Conservation (phyloP, 352 stramenopile genomes). For the Discostella stelligera region DNA sequence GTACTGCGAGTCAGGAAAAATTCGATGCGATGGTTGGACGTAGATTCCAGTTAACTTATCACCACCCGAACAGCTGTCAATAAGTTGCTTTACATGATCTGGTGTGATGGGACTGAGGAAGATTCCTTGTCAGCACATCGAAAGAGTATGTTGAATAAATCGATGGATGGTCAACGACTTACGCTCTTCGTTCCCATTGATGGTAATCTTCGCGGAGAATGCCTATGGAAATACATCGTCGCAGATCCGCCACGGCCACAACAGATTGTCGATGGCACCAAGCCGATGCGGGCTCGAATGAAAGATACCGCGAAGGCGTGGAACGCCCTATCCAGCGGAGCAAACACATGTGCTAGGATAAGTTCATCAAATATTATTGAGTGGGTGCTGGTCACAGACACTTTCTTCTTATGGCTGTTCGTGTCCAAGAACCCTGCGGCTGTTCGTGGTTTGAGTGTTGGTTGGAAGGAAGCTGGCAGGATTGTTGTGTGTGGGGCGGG, state of each 20-base stretch:
- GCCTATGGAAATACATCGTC: slow-evolving; percentile 71
- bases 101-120: slow-evolving; percentile 72
- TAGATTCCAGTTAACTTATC: slow-evolving; percentile 86
- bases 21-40: slow-evolving; percentile 90
- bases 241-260: slow-evolving; percentile 2
- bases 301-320: slow-evolving; percentile 8
- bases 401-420: background rate
- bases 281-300: background rate
- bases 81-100: slow-evolving; percentile 86
- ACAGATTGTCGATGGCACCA: background rate
- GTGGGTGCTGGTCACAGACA: too few relatives aligned
- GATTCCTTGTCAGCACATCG: background rate
- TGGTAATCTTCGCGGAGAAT: slow-evolving; percentile 93
- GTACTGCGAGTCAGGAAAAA: slow-evolving; percentile 93
- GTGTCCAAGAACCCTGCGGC: background rate
- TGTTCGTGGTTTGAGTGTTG: too few relatives aligned
- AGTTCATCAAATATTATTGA: background rate
- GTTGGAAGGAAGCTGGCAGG: too few relatives aligned
- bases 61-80: slow-evolving; percentile 51
- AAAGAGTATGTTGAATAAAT: background rate
- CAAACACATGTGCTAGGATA: background rate
- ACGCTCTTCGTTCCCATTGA: slow-evolving; percentile 92
- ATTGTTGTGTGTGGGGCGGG: too few relatives aligned
- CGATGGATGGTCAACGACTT: slow-evolving; percentile 56
- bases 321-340: slow-evolving; percentile 13